These are phyloP conservation scores for Prunus padus DNA, from an alignment of 306 rosid genomes.

Conservation along the genomic window DNA sequence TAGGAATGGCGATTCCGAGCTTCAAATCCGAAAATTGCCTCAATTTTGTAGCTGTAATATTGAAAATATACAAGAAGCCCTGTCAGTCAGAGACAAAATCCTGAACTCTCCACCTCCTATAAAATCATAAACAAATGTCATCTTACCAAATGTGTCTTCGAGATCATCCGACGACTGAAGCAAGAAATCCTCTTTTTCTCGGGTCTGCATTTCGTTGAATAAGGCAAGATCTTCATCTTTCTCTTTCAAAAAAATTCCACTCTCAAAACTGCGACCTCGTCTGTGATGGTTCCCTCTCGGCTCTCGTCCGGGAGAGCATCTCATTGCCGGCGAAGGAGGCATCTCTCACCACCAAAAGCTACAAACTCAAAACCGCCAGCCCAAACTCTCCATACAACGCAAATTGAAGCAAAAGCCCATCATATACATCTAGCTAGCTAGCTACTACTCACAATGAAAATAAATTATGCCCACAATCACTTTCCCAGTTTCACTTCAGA, in stretches of 20 bases:
- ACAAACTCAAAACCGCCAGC: conserved; percentile 23
- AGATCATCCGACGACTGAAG: conserved; percentile 70
- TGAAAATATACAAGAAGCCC: conserved; percentile 19
- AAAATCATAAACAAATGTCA: conserved; percentile 17
- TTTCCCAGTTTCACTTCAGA: conserved; percentile 8
- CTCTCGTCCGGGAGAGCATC: conserved; percentile 73
- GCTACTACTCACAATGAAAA: conserved; percentile 10
- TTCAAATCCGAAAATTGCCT: conserved; percentile 65
- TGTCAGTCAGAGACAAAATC: conserved; percentile 21
- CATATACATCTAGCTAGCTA: conserved; percentile 26
- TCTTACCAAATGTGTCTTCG: conserved; percentile 69
- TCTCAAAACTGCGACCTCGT: conserved; percentile 73
- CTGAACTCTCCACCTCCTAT: conserved; percentile 5
- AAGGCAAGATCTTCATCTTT: conserved; percentile 79
- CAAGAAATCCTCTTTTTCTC: conserved; percentile 71
- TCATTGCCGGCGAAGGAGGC: conserved; percentile 80
- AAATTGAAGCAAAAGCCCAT: conserved; percentile 28
- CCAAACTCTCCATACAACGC: conserved; percentile 28
- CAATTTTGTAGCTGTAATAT: conserved; percentile 60
- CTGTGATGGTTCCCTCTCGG: conserved; percentile 52
- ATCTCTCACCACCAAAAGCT: conserved; percentile 43
- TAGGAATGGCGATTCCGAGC: conserved; percentile 65
- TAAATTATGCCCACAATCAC: conserved; percentile 27
- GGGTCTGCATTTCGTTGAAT: conserved; percentile 70
- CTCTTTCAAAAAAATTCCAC: conserved; percentile 57